A percentile compares a stretch with the other conserved stretches of the same genome.
phyloP scores from a whole-genome alignment of 2,329 filamentous ascomycete species.

The Penicillium sp. region DNA sequence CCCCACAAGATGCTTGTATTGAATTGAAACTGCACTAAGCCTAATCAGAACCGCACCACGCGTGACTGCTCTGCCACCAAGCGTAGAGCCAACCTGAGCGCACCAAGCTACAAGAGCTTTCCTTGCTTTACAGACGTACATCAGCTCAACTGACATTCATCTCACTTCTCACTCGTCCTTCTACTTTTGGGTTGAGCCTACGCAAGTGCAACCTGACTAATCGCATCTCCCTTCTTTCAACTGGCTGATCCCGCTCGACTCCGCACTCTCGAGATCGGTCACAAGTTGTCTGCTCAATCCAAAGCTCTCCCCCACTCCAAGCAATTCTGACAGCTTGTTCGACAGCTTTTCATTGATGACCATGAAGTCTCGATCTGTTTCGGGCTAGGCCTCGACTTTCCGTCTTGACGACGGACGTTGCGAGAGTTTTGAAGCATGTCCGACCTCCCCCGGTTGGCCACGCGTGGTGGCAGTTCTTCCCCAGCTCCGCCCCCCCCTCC shows the following conservation, averaged over 20 bases:
- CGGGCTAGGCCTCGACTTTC: conserved; percentile 27
- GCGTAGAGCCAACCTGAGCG: not conserved
- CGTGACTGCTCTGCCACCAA: not conserved
- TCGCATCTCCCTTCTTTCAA: not conserved
- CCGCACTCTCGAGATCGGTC: not conserved
- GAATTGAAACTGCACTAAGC: conserved; percentile 2
- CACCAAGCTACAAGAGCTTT: not conserved
- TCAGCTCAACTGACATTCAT: not conserved
- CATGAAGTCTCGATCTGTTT: conserved; percentile 27
- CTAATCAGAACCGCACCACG: conserved; percentile 9
- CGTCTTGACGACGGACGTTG: conserved; percentile 10
- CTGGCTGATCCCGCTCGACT: not conserved
- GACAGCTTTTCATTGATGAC: conserved; percentile 9
- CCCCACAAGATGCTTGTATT: not conserved
- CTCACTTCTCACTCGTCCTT: not conserved
- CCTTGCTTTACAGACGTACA: not conserved
- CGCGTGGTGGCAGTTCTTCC: conserved; percentile 33
- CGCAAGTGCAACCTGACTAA: conserved; percentile 15
- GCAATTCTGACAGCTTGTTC: conserved; percentile 12
- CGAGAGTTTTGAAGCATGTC: conserved; percentile 31
- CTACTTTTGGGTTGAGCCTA: not conserved
- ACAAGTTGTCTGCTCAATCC: conserved; percentile 1
- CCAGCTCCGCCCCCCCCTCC: conserved; percentile 42
- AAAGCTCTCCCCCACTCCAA: conserved; percentile 19
- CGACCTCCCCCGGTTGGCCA: conserved; percentile 32